Conservation (phyloP, 2,329 filamentous ascomycete species). For the Arthroderma sp. region DNA sequence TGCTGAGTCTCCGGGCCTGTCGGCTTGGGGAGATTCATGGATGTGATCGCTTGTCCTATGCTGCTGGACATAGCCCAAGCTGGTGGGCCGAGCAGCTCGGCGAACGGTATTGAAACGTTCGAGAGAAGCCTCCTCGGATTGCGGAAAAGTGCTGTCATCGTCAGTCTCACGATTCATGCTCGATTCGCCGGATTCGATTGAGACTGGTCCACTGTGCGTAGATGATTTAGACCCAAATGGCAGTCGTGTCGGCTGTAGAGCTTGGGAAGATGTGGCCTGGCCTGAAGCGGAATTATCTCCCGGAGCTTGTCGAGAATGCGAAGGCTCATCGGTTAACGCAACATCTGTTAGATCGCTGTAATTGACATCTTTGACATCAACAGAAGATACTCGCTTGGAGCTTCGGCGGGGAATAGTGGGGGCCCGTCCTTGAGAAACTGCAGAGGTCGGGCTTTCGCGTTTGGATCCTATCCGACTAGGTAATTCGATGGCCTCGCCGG, state of each 20-base stretch:
- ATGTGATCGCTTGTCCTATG: conserved; percentile 38
- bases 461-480: conserved; percentile 52
- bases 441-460: conserved; percentile 35
- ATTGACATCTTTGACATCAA: conserved; percentile 13
- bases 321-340: too few relatives aligned
- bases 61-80: conserved; percentile 38
- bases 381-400: conserved; percentile 42
- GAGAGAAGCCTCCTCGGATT: conserved; percentile 6
- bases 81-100: conserved; percentile 30
- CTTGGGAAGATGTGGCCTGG: conserved; percentile 3
- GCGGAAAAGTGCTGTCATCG: conserved; percentile 13
- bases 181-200: conserved; percentile 27
- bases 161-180: conserved; percentile 20
- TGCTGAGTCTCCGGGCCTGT: conserved; percentile 29
- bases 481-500: conserved; percentile 47
- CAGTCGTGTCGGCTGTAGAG: conserved; percentile 22
- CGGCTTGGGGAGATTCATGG: conserved; percentile 26
- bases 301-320: too few relatives aligned
- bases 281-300: too few relatives aligned
- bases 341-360: neutral
- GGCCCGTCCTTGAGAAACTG: conserved; percentile 26
- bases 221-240: conserved; percentile 28
- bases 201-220: conserved; percentile 23
- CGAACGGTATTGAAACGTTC: conserved; percentile 10
- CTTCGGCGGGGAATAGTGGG: conserved; percentile 59